These are phyloP conservation scores for Coemansia asiatica DNA, from an alignment of 192 early-diverging fungal species.

Conservation along the genomic window DNA sequence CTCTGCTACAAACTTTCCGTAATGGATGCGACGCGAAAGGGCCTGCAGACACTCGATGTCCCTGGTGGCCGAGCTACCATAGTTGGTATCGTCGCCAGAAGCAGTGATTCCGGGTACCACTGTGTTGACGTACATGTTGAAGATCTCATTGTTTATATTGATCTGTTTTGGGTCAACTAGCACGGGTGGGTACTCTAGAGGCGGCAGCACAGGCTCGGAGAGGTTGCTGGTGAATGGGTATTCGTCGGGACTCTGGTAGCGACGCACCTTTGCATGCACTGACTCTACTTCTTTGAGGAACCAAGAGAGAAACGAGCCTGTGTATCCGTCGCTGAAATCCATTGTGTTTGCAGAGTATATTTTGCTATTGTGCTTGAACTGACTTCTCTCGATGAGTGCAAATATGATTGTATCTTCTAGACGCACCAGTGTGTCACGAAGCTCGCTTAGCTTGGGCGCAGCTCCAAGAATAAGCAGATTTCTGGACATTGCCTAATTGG, in stretches of 20 bases:
- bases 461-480: conserved; percentile 47
- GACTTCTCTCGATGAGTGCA: conserved; percentile 92
- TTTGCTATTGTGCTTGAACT: conserved; percentile 79
- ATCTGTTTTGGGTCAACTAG: conserved; percentile 73
- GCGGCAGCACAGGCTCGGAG: conserved; percentile 84
- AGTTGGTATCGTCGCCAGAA: conserved; percentile 81
- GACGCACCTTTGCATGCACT: conserved; percentile 84
- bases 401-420: conserved; percentile 86
- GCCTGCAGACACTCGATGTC: conserved; percentile 93
- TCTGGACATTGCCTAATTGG: conserved; percentile 43
- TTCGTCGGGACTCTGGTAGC: conserved; percentile 91
- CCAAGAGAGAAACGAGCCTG: conserved; percentile 83
- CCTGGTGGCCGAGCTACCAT: conserved; percentile 90
- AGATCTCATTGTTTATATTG: conserved; percentile 85
- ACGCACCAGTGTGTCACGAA: conserved; percentile 81
- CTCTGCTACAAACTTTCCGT: conserved; percentile 97
- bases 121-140: conserved; percentile 76
- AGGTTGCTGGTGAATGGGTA: conserved; percentile 86
- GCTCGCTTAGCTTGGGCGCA: conserved; percentile 50
- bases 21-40: conserved; percentile 91
- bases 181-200: conserved; percentile 75
- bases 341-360: conserved; percentile 76
- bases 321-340: conserved; percentile 65
- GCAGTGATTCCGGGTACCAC: conserved; percentile 79
- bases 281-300: conserved; percentile 90